Base-by-base conservation (phyloP, 208 protist genomes). In the Leishmania martiniquensis region DNA sequence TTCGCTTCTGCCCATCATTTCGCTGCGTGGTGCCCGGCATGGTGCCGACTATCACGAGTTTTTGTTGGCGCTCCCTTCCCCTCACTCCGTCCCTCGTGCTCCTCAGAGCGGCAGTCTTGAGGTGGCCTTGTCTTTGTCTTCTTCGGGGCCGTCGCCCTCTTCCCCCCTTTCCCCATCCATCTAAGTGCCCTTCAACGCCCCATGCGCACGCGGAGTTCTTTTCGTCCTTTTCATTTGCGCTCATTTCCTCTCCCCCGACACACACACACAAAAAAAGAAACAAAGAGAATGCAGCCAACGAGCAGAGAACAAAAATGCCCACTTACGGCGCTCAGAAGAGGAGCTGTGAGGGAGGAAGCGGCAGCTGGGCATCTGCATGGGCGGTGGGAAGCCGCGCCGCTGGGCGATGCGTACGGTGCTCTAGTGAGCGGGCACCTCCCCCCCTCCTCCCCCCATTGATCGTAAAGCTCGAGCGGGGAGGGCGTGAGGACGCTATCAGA, bases 181-280 rank as follows among this genome's bases (percentile, higher is more conserved):
- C 60, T 67, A 12, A 12, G 60, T 39, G 60, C 37, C 60, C 60
- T 67, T 67, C 12, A 17, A 10, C 60, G 37, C 60, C 65, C 45
- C 10, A 34, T 42, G 4, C 22, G 65, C 37, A 22, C 0, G 44
- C 42, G 25, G 37, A 0, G 25, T 13, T 12, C 20, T 32, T 69
- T 69, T 69, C 49, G 29, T 29, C 42, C 6, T 69, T 69, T 69
- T 69, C 20, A 29, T 49, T 69, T 68, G 7, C 1, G 59, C 5
- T 67, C 13, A 45, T 67, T 49, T 69, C 10, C 15, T 74, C 29
- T n/a, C 42, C 42, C 73, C 59, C 63, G n/a, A n/a, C n/a, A n/a
- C n/a, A n/a, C n/a, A n/a, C n/a, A n/a, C n/a, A 47, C 5, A 69
- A 37, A 22, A 69, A 69, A 69, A 69, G 20, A n/a, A 29, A 22